Conservation (phyloP, 2,329 filamentous ascomycete genomes). For the Verticillium longisporum region DNA sequence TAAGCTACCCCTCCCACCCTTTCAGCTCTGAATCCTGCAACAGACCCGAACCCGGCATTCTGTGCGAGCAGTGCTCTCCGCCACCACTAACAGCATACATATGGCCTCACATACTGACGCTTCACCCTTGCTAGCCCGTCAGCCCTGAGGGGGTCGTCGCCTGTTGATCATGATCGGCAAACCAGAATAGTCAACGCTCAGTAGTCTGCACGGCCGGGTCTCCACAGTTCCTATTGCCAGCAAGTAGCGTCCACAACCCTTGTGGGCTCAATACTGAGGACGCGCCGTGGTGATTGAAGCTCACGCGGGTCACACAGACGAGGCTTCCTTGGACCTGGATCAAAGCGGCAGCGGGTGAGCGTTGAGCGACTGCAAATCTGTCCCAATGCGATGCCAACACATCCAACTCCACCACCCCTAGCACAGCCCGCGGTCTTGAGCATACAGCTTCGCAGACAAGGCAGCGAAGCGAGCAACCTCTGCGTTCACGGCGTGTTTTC, state of each 20-base stretch:
- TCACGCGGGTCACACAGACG: no score
- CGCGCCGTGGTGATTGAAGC: no score
- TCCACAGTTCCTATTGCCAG: no score
- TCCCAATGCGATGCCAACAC: not conserved
- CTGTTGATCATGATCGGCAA: not conserved
- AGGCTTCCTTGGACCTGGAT: no score
- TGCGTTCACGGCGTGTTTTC: not conserved
- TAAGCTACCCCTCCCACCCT: not conserved
- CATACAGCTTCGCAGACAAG: no score
- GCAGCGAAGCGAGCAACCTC: no score
- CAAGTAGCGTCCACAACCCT: no score
- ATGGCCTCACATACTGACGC: not conserved
- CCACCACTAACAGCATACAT: not conserved
- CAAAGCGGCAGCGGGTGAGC: no score
- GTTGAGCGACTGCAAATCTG: no score
- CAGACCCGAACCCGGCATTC: not conserved
- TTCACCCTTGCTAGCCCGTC: not conserved
- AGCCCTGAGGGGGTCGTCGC: not conserved
- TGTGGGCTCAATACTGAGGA: no score
- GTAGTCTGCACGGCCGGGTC: no score
- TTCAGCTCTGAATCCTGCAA: not conserved
- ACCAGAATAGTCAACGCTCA: not conserved
- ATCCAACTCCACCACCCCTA: not conserved
- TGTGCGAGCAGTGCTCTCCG: not conserved
- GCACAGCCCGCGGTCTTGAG: not conserved